Percentiles rank a stretch among this genome's conserved stretches.
Evolutionary conservation across 2,329 filamentous ascomycete genomes (phyloP).

Genomic region (Penicillium psychrosexuale): DNA sequence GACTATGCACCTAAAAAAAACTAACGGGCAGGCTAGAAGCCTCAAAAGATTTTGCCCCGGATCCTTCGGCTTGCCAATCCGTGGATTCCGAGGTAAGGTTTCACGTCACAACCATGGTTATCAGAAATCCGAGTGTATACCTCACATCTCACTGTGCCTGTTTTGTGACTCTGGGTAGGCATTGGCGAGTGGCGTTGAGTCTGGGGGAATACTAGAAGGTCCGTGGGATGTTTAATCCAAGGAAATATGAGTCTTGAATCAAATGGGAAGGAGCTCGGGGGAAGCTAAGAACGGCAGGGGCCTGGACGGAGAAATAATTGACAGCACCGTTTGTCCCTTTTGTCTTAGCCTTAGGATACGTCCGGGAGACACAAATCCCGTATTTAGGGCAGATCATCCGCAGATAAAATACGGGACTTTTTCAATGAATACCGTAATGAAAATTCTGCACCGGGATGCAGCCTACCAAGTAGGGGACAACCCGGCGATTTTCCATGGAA

Average conservation of each 20-base stretch:
- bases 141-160: neutral
- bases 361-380: too few relatives aligned
- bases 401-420: too few relatives aligned
- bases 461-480: too few relatives aligned
- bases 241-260: neutral
- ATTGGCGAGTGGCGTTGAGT: neutral
- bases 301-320: neutral
- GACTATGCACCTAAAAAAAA: neutral
- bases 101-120: neutral
- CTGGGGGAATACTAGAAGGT: neutral
- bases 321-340: conserved; percentile 1
- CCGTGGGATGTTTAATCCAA: neutral
- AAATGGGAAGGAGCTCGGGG: neutral
- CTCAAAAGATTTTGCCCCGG: conserved; percentile 18
- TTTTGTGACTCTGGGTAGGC: neutral
- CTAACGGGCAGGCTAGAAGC: conserved; percentile 3
- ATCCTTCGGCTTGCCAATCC: conserved; percentile 20
- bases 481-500: too few relatives aligned
- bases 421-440: too few relatives aligned
- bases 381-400: too few relatives aligned
- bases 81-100: conserved; percentile 17
- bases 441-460: too few relatives aligned
- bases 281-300: neutral
- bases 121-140: neutral
- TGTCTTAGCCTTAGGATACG: too few relatives aligned